phyloP scores from a whole-genome alignment of 2,329 filamentous ascomycete genomes.

The Neonectria faginata region DNA sequence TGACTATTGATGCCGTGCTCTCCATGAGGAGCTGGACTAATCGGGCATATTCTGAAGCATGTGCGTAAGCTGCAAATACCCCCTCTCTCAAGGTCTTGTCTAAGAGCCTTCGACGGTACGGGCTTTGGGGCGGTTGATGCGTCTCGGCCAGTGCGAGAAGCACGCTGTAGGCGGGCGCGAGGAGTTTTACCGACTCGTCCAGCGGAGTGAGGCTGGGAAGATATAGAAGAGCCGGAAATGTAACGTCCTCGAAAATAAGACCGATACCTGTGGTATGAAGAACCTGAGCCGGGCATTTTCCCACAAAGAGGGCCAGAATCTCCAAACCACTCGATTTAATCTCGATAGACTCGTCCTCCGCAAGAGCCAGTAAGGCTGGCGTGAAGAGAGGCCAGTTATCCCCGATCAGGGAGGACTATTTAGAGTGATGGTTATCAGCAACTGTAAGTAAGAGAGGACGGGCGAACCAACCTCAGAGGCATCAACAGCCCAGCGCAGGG shows the following conservation, averaged over 20 bases:
- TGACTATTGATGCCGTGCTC: slow-evolving; percentile 62
- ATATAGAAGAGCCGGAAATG: slow-evolving; percentile 79
- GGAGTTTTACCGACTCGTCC: slow-evolving; percentile 72
- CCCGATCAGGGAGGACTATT: slow-evolving; percentile 60
- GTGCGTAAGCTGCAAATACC: slow-evolving; percentile 65
- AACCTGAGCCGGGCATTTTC: slow-evolving; percentile 62
- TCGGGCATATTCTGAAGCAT: slow-evolving; percentile 68
- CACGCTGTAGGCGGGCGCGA: slow-evolving; percentile 74
- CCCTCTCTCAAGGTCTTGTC: slow-evolving; percentile 68
- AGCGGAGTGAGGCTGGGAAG: slow-evolving; percentile 83
- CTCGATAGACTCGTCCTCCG: slow-evolving; percentile 70
- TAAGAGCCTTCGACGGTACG: slow-evolving; percentile 56
- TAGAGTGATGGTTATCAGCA: slow-evolving; percentile 11
- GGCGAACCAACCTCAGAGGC: slow-evolving; percentile 59
- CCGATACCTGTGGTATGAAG: slow-evolving; percentile 73
- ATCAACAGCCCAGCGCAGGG: slow-evolving; percentile 66
- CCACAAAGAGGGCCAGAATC: slow-evolving; percentile 66
- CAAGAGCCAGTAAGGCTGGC: slow-evolving; percentile 75
- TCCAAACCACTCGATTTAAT: slow-evolving; percentile 68
- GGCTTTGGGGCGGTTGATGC: slow-evolving; percentile 41
- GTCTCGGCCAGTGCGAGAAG: slow-evolving; percentile 67
- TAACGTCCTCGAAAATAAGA: slow-evolving; percentile 74
- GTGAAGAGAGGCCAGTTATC: slow-evolving; percentile 75
- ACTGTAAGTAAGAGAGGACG: not conserved
- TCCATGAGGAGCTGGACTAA: slow-evolving; percentile 69